Base-by-base conservation (phyloP, 441 rosid genomes). In the Theobroma grandiflorum region DNA sequence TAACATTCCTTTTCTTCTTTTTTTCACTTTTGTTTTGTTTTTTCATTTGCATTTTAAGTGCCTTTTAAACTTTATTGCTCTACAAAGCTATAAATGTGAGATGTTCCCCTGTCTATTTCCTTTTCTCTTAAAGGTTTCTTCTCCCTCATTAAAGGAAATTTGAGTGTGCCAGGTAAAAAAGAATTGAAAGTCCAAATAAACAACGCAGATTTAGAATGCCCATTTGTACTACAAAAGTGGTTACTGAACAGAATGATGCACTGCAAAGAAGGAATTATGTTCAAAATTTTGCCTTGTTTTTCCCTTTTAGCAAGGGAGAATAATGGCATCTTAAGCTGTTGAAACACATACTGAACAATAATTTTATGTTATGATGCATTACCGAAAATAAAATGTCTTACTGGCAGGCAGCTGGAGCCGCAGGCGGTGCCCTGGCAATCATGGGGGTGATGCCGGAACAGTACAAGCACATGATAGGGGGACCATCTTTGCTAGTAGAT, bases 361-460 rank as follows among this genome's bases (percentile, higher is more conserved):
- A 50, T 35, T 49, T 47, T 20, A 12, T 42, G 9, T 73, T 55
- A n/a, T n/a, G 64, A 55, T 37, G 4, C 50, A 55, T 53, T 55
- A 40, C 45, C 55, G 50, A 55, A n/a, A 53, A 38, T 73, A 20
- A 2, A 33, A 50, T 26, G 22, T 50, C 52, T 81, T 76, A 69
- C 72, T 83, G n/a, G 58, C 85, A 92, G 98, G 95, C 97, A 31
- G 87, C 86, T n/a, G 98, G 98, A 69, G 96, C 98, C 53, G 93
- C 85, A 62, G 96, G 90, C 16, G 98, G 98, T 64, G 97, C 91
- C 26, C 37, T 89, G 84, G 92, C 94, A 10, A 84, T 93, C 66
- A 83, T 86, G 92, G 91, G 90, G 90, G 89, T 88, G 82, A 89
- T 93, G 81, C 98, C 98, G 20, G 81, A 64, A 20, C 84, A 90